phyloP scores from a whole-genome alignment of 257 asterid genomes.

The Jaltomata sinuosa region DNA sequence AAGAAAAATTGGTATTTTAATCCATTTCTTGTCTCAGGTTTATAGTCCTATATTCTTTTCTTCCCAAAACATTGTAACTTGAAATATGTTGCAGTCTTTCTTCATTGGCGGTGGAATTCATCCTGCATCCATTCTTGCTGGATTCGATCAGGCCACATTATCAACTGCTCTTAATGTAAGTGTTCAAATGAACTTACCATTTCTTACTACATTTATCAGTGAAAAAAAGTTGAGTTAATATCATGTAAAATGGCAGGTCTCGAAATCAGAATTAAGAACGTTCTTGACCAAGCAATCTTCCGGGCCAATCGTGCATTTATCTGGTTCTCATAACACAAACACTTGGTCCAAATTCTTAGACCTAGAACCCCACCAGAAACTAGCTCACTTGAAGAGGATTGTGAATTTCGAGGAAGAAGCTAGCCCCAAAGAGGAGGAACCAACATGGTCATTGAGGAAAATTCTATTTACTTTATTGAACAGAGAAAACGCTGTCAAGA shows the following conservation, averaged over 20 bases:
- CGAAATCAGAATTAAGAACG: conserved; percentile 26
- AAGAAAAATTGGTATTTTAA: neutral
- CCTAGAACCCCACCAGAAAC: conserved; percentile 23
- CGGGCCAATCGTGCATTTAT: conserved; percentile 51
- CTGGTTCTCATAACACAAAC: conserved; percentile 25
- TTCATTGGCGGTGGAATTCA: conserved; percentile 67
- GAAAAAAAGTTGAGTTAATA: neutral
- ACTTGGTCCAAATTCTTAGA: conserved; percentile 43
- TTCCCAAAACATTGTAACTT: neutral
- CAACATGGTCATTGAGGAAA: conserved; percentile 53
- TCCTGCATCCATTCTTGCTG: conserved; percentile 67
- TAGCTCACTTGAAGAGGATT: conserved; percentile 40
- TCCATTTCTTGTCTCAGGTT: neutral
- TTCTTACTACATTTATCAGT: neutral
- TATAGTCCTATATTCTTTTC: neutral
- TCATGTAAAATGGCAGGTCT: conserved; percentile 30
- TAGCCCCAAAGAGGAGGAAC: neutral
- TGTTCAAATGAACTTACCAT: neutral
- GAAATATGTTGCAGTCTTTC: conserved; percentile 42
- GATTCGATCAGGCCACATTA: conserved; percentile 31
- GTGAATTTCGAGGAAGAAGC: neutral
- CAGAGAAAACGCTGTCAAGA: neutral
- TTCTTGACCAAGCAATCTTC: conserved; percentile 27
- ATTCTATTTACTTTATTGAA: conserved; percentile 23
- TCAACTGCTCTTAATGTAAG: conserved; percentile 70